Evolutionary conservation across 495 filamentous ascomycete genomes (phyloP).

Genomic region (Tuber calosporum): DNA sequence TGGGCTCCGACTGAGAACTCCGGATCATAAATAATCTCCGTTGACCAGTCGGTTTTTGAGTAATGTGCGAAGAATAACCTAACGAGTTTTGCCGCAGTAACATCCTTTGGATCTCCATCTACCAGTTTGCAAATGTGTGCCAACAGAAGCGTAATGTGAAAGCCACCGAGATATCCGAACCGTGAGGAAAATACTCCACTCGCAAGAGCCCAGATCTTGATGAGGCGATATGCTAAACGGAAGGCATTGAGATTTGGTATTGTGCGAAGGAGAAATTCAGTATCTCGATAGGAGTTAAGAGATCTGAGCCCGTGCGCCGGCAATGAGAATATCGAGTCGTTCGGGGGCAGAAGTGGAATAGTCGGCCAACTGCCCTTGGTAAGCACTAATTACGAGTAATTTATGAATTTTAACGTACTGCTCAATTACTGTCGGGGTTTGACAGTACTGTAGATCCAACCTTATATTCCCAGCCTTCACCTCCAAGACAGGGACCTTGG

Average conservation of each 20-base stretch:
- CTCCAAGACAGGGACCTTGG: slow-evolving; percentile 53
- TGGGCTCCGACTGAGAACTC: slow-evolving; percentile 46
- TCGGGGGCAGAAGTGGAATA: slow-evolving; percentile 32
- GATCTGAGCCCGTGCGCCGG: slow-evolving; percentile 48
- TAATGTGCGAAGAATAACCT: slow-evolving; percentile 55
- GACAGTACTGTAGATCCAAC: slow-evolving; percentile 56
- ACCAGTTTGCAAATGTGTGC: slow-evolving; percentile 50
- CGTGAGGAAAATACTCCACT: slow-evolving; percentile 53
- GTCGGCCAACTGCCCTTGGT: slow-evolving; percentile 41
- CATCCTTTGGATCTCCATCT: slow-evolving; percentile 26
- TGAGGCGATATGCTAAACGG: slow-evolving; percentile 48
- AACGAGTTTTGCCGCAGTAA: slow-evolving; percentile 46
- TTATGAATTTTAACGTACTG: slow-evolving; percentile 16
- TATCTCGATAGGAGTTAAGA: slow-evolving; percentile 53
- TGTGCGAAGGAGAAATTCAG: slow-evolving; percentile 50
- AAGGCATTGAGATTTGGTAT: slow-evolving; percentile 51
- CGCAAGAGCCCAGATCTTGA: slow-evolving; percentile 52
- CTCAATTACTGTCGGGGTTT: slow-evolving; percentile 46
- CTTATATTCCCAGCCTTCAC: slow-evolving; percentile 48
- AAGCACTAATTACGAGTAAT: slow-evolving; percentile 1
- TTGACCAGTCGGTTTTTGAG: slow-evolving; percentile 50
- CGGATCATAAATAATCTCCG: slow-evolving; percentile 50
- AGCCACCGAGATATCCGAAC: slow-evolving; percentile 54
- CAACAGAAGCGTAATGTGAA: slow-evolving; percentile 54
- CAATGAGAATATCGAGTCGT: slow-evolving; percentile 48